Evolutionary conservation across 208 protist genomes (phyloP).

Genomic region (Acanthamoeba triangularis): DNA sequence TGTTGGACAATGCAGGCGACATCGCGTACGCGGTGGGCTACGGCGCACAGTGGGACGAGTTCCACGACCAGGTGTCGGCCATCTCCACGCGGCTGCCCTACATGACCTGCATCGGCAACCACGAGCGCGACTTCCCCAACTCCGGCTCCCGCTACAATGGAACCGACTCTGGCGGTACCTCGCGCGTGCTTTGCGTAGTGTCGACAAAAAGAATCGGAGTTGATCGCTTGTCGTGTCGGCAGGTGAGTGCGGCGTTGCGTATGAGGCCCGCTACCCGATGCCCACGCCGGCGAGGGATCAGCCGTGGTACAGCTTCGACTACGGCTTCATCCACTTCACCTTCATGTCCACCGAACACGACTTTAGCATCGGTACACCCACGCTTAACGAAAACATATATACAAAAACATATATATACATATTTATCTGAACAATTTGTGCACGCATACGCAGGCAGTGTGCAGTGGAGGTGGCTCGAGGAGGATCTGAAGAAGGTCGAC

Average conservation of each 20-base stretch:
- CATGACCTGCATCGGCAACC: conserved; percentile 82
- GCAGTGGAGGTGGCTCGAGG: conserved; percentile 85
- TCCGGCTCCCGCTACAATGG: conserved; percentile 13
- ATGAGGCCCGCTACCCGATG: conserved; percentile 72
- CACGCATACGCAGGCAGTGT: conserved; percentile 12
- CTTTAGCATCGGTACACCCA: conserved; percentile 60
- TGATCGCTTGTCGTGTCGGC: no score
- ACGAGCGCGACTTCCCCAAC: conserved; percentile 84
- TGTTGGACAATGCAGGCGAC: no score
- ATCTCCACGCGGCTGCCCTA: neutral
- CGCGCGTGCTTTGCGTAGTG: no score
- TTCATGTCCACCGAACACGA: conserved; percentile 84
- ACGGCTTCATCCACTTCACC: conserved; percentile 87
- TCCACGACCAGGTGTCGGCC: neutral
- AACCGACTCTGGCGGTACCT: conserved; percentile 51
- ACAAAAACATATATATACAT: no score
- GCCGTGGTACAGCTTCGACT: conserved; percentile 85
- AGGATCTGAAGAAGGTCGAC: conserved; percentile 85
- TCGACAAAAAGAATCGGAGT: no score
- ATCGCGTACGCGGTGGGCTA: conserved; percentile 80
- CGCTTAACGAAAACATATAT: no score
- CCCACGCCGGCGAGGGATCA: conserved; percentile 27
- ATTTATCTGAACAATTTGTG: no score
- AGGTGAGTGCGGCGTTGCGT: conserved; percentile 83
- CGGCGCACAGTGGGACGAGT: neutral